Conservation (phyloP, 495 filamentous ascomycete genomes). For the Aspergillus nanangensis region DNA sequence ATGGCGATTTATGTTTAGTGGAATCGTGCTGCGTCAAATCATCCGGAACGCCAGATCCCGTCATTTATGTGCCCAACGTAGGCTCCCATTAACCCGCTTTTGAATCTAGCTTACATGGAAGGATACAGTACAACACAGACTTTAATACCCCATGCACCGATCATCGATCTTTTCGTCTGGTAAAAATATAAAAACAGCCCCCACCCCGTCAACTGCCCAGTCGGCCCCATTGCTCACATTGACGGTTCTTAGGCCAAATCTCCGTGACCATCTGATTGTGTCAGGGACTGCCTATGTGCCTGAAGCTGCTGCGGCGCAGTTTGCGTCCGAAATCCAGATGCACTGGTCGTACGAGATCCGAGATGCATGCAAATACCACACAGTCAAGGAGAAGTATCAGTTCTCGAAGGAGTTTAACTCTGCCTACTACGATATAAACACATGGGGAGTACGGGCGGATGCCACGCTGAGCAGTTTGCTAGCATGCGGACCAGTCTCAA, state of each 20-base stretch:
- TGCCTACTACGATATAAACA: constrained; percentile 7
- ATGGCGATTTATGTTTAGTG: constrained; percentile 1
- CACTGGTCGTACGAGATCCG: constrained; percentile 10
- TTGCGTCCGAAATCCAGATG: constrained; percentile 5
- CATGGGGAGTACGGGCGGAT: neutral
- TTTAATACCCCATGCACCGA: constrained; percentile 7
- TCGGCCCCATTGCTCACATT: neutral
- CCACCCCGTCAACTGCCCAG: neutral
- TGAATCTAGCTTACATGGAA: no score
- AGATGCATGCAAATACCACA: constrained; percentile 8
- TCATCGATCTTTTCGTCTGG: constrained; percentile 10
- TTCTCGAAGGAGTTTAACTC: constrained; percentile 8
- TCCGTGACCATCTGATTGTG: constrained; percentile 10
- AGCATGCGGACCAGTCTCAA: neutral
- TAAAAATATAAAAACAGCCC: no score
- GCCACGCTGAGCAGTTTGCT: neutral
- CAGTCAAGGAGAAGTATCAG: constrained; percentile 1
- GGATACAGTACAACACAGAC: constrained; percentile 4
- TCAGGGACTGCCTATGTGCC: constrained; percentile 4
- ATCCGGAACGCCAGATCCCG: constrained; percentile 3
- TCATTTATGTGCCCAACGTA: constrained; percentile 12
- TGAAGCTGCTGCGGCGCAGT: constrained; percentile 2
- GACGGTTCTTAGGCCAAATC: constrained; percentile 9
- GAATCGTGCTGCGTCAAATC: constrained; percentile 1
- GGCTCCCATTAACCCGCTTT: neutral